Percentiles rank a stretch among this genome's conserved stretches.
phyloP scores from a whole-genome alignment of 208 protist genomes.

The Acanthamoeba culbertsoni region DNA sequence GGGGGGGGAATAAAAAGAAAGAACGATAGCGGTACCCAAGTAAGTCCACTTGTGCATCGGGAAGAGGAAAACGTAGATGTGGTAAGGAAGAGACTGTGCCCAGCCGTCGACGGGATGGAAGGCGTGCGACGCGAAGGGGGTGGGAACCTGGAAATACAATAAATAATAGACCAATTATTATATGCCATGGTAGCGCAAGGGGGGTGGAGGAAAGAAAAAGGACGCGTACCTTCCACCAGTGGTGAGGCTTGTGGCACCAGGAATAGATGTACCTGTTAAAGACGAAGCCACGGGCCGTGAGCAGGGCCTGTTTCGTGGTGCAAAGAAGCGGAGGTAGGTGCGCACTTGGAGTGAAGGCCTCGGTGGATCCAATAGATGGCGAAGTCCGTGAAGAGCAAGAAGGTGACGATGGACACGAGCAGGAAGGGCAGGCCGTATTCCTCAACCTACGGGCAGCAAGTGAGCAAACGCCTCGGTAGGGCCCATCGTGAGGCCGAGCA shows the following conservation, averaged over 20 bases:
- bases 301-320: no score
- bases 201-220: background rate
- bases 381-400: slow-evolving; percentile 92
- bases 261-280: slow-evolving; percentile 83
- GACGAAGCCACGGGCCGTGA: no score
- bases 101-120: slow-evolving; percentile 93
- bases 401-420: slow-evolving; percentile 81
- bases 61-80: slow-evolving; percentile 89
- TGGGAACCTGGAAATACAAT: no score
- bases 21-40: no score
- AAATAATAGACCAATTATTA: no score
- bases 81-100: slow-evolving; percentile 91
- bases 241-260: slow-evolving; percentile 91
- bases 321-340: no score
- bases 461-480: background rate
- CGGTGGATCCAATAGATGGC: slow-evolving; percentile 94
- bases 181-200: no score
- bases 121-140: slow-evolving; percentile 91
- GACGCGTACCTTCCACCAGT: slow-evolving; percentile 73
- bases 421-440: slow-evolving; percentile 87
- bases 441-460: slow-evolving; percentile 56
- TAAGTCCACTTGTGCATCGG: slow-evolving; percentile 90
- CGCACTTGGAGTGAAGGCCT: slow-evolving; percentile 86
- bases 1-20: no score
- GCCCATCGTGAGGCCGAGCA: background rate